A percentile compares a stretch with the other conserved stretches of the same genome.
Conservation (phyloP, 1,284 basidiomycete species). For the Moesziomyces antarcticus region DNA sequence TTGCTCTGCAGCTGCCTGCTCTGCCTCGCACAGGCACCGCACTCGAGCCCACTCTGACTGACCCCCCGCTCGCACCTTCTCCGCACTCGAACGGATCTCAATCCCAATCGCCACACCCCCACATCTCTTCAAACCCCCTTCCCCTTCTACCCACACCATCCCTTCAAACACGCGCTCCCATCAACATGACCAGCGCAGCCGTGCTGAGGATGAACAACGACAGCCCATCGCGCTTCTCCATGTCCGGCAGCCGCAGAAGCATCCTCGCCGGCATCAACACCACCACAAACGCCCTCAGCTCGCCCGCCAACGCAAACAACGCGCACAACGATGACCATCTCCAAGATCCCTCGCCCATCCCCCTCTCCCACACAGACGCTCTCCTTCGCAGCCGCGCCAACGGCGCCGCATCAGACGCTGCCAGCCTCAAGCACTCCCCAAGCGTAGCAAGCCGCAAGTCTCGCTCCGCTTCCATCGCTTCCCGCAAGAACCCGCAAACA, state of each 20-base stretch:
- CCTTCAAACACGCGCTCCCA: neutral
- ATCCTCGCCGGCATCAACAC: slow-evolving; percentile 45
- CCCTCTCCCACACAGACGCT: slow-evolving; percentile 50
- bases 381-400: slow-evolving; percentile 23
- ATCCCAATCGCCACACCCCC: too few species aligned
- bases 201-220: slow-evolving; percentile 41
- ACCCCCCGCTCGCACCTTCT: too few species aligned
- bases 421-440: slow-evolving; percentile 6
- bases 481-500: slow-evolving; percentile 3
- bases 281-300: slow-evolving; percentile 3
- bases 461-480: slow-evolving; percentile 25
- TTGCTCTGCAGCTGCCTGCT: too few species aligned
- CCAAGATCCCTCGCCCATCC: slow-evolving; percentile 27
- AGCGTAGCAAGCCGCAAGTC: slow-evolving; percentile 18
- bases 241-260: slow-evolving; percentile 36
- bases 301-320: neutral
- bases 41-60: too few species aligned
- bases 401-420: slow-evolving; percentile 5
- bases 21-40: too few species aligned
- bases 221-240: slow-evolving; percentile 10
- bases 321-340: slow-evolving; percentile 1
- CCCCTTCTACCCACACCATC: neutral
- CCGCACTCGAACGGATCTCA: too few species aligned
- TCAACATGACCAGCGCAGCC: slow-evolving; percentile 39
- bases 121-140: neutral